These are phyloP conservation scores for Fraxinus albicans DNA, from an alignment of 305 asterid species.

Conservation along the genomic window DNA sequence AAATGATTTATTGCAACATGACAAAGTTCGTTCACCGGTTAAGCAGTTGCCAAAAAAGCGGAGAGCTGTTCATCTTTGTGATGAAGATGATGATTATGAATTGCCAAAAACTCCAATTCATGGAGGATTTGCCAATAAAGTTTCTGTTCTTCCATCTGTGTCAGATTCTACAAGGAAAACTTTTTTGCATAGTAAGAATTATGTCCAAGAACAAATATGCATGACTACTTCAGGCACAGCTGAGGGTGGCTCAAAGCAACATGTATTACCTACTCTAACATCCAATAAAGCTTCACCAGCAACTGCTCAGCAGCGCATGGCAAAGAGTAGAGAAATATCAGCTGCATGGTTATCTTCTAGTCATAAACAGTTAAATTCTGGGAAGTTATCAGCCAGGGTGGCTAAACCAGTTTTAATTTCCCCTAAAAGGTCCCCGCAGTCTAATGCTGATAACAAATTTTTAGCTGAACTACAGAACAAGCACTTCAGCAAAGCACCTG, in stretches of 20 bases:
- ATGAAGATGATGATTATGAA: conserved; percentile 59
- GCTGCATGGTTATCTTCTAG: conserved; percentile 30
- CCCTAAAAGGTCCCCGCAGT: conserved; percentile 48
- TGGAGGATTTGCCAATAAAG: conserved; percentile 59
- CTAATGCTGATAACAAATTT: conserved; percentile 34
- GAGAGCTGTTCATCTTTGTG: conserved; percentile 76
- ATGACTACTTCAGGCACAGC: conserved; percentile 34
- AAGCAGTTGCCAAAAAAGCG: conserved; percentile 55
- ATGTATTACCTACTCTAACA: conserved; percentile 31
- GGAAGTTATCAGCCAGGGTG: conserved; percentile 37
- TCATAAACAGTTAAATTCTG: conserved; percentile 38
- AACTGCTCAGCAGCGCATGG: conserved; percentile 41
- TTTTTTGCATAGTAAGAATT: conserved; percentile 28
- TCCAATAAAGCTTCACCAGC: conserved; percentile 33
- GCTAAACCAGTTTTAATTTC: conserved; percentile 45
- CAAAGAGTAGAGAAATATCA: conserved; percentile 41
- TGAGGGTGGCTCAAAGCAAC: conserved; percentile 44
- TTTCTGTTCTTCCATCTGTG: conserved; percentile 27
- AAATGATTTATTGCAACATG: conserved; percentile 35
- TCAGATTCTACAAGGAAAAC: conserved; percentile 41
- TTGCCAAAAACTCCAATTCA: conserved; percentile 88
- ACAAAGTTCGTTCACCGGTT: conserved; percentile 40
- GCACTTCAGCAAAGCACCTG: conserved; percentile 39
- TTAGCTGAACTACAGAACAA: conserved; percentile 44
- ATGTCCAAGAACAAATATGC: conserved; percentile 26